Conservation (phyloP, 345 rosid genomes). For the Euphorbia pulcherrima region DNA sequence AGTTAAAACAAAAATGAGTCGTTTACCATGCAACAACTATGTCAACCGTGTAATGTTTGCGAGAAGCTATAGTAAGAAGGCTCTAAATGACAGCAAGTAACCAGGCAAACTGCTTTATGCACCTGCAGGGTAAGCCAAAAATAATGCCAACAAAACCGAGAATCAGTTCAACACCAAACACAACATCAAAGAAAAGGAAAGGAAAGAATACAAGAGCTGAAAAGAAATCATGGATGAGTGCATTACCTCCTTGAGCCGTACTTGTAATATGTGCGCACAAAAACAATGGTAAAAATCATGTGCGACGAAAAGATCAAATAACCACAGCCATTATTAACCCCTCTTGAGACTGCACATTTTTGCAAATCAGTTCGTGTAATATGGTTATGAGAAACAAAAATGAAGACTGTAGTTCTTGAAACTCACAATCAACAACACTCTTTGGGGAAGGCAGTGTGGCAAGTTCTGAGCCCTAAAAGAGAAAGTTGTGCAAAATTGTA, state of each 20-base stretch:
- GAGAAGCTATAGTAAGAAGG: constrained; percentile 80
- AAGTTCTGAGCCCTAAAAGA: constrained; percentile 70
- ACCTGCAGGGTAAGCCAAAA: constrained; percentile 42
- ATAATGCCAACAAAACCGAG: background rate
- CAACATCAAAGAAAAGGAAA: background rate
- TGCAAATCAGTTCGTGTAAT: constrained; percentile 20
- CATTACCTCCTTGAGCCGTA: constrained; percentile 84
- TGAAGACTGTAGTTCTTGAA: background rate
- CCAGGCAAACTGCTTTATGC: constrained; percentile 80
- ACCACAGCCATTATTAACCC: constrained; percentile 89
- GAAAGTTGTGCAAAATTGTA: constrained; percentile 22
- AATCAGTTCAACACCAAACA: background rate
- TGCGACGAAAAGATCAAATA: constrained; percentile 96
- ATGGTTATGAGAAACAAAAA: background rate
- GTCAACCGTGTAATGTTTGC: constrained; percentile 91
- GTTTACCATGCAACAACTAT: constrained; percentile 89
- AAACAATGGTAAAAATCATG: constrained; percentile 92
- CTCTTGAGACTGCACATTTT: constrained; percentile 72
- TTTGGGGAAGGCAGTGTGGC: constrained; percentile 75
- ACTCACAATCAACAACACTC: constrained; percentile 61
- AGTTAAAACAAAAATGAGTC: background rate
- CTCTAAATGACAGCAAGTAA: constrained; percentile 68
- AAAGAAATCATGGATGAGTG: background rate
- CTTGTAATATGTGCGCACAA: constrained; percentile 82
- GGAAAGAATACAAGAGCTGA: background rate